These are phyloP conservation scores for Talaromyces sp. DNA, from an alignment of 2,329 filamentous ascomycete species.

Conservation along the genomic window DNA sequence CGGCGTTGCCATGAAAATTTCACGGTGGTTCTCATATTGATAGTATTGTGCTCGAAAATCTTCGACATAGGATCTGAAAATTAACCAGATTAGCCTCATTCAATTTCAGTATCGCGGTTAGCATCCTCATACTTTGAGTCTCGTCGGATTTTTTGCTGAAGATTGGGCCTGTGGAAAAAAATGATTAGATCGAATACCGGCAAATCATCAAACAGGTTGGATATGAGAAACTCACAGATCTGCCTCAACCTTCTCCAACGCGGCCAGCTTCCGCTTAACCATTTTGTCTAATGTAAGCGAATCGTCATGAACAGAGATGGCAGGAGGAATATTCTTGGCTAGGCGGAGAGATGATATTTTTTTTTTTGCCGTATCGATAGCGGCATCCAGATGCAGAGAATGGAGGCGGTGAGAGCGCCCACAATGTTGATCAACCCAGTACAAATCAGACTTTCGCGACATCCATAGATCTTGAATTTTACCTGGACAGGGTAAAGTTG, in stretches of 20 bases:
- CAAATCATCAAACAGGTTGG: not conserved
- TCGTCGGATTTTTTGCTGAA: conserved; percentile 85
- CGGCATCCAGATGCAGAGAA: not conserved
- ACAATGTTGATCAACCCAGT: not conserved
- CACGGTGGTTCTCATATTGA: conserved; percentile 85
- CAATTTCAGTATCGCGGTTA: not conserved
- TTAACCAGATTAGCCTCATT: not conserved
- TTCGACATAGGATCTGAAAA: conserved; percentile 70
- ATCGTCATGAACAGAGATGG: not conserved
- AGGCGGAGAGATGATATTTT: conserved; percentile 8
- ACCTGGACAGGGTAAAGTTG: not conserved
- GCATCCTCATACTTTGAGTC: conserved; percentile 63
- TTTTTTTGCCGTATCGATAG: conserved; percentile 17
- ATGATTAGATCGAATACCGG: not conserved
- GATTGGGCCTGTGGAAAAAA: conserved; percentile 58
- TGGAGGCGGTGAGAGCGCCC: not conserved
- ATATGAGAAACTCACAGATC: conserved; percentile 57
- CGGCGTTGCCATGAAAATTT: conserved; percentile 84
- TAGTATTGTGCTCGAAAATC: conserved; percentile 84
- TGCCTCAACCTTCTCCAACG: conserved; percentile 91
- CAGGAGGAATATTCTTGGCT: not conserved
- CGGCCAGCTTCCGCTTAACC: conserved; percentile 84
- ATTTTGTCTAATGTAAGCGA: conserved; percentile 39
- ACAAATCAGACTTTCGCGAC: not conserved
- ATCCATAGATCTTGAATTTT: no score